Evolutionary conservation across 2,329 filamentous ascomycete genomes (phyloP).

Genomic region (Tricladium varicosporioides): DNA sequence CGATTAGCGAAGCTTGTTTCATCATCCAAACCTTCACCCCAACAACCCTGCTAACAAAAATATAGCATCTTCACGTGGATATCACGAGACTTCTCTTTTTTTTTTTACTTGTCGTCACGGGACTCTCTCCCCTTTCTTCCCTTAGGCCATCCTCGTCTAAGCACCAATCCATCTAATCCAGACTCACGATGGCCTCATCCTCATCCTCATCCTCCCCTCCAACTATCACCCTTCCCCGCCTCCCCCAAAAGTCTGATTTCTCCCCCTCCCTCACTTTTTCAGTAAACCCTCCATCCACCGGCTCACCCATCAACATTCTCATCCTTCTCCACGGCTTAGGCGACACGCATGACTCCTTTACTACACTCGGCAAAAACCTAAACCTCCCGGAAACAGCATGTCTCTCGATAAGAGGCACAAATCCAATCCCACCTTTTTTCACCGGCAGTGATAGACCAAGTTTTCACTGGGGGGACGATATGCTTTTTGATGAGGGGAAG

Average conservation of each 20-base stretch:
- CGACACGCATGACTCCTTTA: conserved; percentile 59
- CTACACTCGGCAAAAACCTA: conserved; percentile 53
- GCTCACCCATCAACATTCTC: conserved; percentile 56
- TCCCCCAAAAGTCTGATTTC: conserved; percentile 45
- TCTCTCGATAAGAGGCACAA: conserved; percentile 59
- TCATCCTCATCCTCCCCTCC: background rate
- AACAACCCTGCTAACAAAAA: background rate
- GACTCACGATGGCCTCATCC: background rate
- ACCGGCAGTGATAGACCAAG: conserved; percentile 28
- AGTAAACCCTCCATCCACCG: conserved; percentile 29
- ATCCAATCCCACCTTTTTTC: conserved; percentile 54
- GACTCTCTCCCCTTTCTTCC: too few relatives aligned
- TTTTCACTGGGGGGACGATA: conserved; percentile 61
- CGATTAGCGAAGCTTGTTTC: conserved; percentile 9
- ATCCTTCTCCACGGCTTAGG: conserved; percentile 69
- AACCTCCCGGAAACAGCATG: conserved; percentile 64
- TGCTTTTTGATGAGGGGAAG: conserved; percentile 50
- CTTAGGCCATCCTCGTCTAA: too few relatives aligned
- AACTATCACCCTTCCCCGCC: conserved; percentile 7
- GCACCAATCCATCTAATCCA: background rate
- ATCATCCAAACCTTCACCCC: background rate
- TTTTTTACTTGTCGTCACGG: too few relatives aligned
- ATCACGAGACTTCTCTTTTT: background rate
- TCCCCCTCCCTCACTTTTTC: conserved; percentile 40
- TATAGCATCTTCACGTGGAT: background rate